These are phyloP conservation scores for Macadamia tetraphylla DNA, from an alignment of 164 flowering plant species.

Conservation along the genomic window DNA sequence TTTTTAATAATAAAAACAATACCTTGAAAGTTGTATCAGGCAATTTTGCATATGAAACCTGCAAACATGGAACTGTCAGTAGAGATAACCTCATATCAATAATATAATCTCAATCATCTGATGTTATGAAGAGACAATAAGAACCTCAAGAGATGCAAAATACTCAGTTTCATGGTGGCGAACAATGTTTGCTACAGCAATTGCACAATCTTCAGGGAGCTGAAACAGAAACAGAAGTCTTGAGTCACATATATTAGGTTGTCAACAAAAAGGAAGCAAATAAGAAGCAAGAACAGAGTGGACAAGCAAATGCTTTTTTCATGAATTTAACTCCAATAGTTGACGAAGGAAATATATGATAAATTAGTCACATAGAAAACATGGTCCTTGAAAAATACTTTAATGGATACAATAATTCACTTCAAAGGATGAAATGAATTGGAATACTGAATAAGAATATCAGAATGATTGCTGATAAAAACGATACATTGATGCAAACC, in stretches of 20 bases:
- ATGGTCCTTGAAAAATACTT: too few relatives aligned
- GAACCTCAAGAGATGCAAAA: slow-evolving; percentile 79
- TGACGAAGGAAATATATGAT: too few relatives aligned
- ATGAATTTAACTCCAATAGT: background rate
- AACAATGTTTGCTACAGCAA: slow-evolving; percentile 61
- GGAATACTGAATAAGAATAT: too few relatives aligned
- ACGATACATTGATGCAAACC: too few relatives aligned
- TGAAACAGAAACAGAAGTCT: slow-evolving; percentile 27
- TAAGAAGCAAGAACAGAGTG: background rate
- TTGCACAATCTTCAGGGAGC: slow-evolving; percentile 80
- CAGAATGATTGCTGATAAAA: too few relatives aligned
- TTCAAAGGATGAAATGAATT: too few relatives aligned
- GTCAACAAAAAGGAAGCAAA: background rate
- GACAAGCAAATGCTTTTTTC: background rate
- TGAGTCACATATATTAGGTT: slow-evolving; percentile 4
- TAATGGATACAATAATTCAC: too few relatives aligned
- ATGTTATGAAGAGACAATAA: background rate
- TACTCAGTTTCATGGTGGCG: slow-evolving; percentile 93
- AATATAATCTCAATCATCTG: background rate
- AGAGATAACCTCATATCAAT: background rate
- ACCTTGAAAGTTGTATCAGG: slow-evolving; percentile 98
- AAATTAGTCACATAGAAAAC: too few relatives aligned
- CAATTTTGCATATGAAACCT: slow-evolving; percentile 79
- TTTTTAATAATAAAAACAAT: slow-evolving; percentile 3
- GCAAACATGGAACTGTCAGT: slow-evolving; percentile 34